Evolutionary conservation across 1,284 basidiomycete genomes (phyloP), one percentile per base, ranked within the genome.

Genomic region (Leccinum fuscescens): DNA sequence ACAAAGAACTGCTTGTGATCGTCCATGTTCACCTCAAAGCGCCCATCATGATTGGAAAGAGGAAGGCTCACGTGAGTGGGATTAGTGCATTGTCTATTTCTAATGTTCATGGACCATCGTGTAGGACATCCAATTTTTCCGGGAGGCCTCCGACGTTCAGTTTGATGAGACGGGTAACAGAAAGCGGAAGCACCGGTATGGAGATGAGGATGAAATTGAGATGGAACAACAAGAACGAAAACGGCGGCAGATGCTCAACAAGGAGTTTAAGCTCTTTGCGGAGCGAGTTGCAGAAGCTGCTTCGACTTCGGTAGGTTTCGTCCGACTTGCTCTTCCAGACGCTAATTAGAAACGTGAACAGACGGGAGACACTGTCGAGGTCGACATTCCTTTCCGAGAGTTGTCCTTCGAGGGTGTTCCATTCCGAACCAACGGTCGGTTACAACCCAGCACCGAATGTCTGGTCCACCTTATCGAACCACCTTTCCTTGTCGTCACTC

Each of bases 101-200:
- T 17, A 48, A 35, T 53, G 46, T 52, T 53, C 15, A 67, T 46
- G 11, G 11, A 35, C 4, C 12, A 33, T 61, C 52, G 42, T 29
- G 3, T 42, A 94, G 89, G 97, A 99, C 73, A 87, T 99, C 8
- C 97, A 99, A 85, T 98, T 99, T 77, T 97, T 93, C 80, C 92
- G 97, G 24, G 97, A 99, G 79, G 97, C 96, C 2, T 93, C 94
- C 0, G 97, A 99, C 70, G 94, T 96, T 39, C 93, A 96, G 66
- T 99, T 98, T 71, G 97, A 99, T 72, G 97, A 99, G 77, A 98
- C 96, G 0, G 96, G 96, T n/a, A 98, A 98, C 72, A 87, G 95
- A 66, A 99, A 98, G 77, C 88, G 97, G 62, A 96, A 97, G 77
- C 93, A 96, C 66, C 88, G 96, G 58, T 98, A 97, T 71, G 96